phyloP scores from a whole-genome alignment of 805 yeast species.

The Saccharomycopsis babjevae region DNA sequence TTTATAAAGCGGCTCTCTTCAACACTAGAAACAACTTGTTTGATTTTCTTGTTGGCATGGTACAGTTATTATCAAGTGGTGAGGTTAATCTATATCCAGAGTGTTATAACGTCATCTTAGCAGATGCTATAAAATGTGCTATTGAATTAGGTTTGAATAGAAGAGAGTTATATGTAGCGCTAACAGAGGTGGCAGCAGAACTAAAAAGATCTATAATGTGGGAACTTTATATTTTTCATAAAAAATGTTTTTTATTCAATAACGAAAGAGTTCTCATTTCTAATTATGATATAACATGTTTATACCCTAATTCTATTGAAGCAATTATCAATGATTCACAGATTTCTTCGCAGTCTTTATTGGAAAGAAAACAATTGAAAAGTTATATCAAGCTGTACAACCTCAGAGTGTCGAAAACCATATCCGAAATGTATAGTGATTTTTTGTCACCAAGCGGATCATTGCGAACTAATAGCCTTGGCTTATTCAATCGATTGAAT shows the following conservation, averaged over 20 bases:
- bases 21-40: neutral
- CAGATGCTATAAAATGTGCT: slow-evolving; percentile 1
- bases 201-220: slow-evolving; percentile 4
- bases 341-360: neutral
- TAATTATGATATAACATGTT: slow-evolving; percentile 6
- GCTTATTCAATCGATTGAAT: neutral
- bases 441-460: slow-evolving; percentile 1
- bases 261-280: neutral
- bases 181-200: slow-evolving; percentile 3
- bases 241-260: neutral
- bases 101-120: neutral
- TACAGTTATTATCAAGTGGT: slow-evolving; percentile 1
- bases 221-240: slow-evolving; percentile 4
- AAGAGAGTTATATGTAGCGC: slow-evolving; percentile 1
- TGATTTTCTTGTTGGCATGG: neutral
- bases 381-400: neutral
- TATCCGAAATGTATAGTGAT: neutral
- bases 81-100: slow-evolving; percentile 1
- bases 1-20: neutral
- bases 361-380: neutral
- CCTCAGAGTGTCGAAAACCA: neutral
- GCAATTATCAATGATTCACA: neutral
- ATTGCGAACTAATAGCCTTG: neutral
- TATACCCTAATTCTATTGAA: slow-evolving; percentile 2
- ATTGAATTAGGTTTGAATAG: slow-evolving; percentile 2